Percentiles rank a stretch among this genome's conserved stretches.
phyloP scores from a whole-genome alignment of 164 flowering plant genomes.

The Magnolia kwangsiensis region DNA sequence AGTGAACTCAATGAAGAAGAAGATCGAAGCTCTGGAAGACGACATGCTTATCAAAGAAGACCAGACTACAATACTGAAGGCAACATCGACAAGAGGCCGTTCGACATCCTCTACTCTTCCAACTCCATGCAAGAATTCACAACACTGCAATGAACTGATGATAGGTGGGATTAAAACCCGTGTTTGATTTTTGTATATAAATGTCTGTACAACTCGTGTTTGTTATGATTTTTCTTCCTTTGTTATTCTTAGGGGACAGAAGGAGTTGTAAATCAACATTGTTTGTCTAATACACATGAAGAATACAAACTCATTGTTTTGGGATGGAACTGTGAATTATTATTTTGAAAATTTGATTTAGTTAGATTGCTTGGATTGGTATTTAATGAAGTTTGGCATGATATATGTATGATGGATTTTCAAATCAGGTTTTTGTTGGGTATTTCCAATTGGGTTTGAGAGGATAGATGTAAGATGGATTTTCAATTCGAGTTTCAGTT shows the following conservation, averaged over 20 bases:
- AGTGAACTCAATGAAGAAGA: constrained; percentile 55
- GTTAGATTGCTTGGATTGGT: too few relatives aligned
- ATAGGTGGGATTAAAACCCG: too few relatives aligned
- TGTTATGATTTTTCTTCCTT: background rate
- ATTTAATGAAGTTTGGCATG: too few relatives aligned
- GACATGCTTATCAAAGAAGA: constrained; percentile 86
- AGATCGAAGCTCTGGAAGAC: constrained; percentile 75
- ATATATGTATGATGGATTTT: too few relatives aligned
- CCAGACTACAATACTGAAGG: constrained; percentile 76
- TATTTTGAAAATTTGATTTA: too few relatives aligned
- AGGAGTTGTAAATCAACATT: background rate
- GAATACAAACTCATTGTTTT: too few relatives aligned
- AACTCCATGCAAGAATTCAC: constrained; percentile 30
- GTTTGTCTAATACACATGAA: too few relatives aligned
- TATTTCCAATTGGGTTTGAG: too few relatives aligned
- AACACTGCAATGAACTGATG: constrained; percentile 26
- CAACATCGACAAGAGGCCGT: constrained; percentile 40
- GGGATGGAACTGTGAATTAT: too few relatives aligned
- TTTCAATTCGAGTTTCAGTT: too few relatives aligned
- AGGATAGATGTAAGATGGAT: too few relatives aligned
- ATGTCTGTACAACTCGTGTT: background rate
- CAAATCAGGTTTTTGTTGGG: too few relatives aligned
- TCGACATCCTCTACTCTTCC: constrained; percentile 61
- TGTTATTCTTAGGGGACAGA: background rate
- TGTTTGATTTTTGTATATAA: background rate